phyloP scores from a whole-genome alignment of 352 stramenopile species.

The Hyaloperonospora arabidopsidis region DNA sequence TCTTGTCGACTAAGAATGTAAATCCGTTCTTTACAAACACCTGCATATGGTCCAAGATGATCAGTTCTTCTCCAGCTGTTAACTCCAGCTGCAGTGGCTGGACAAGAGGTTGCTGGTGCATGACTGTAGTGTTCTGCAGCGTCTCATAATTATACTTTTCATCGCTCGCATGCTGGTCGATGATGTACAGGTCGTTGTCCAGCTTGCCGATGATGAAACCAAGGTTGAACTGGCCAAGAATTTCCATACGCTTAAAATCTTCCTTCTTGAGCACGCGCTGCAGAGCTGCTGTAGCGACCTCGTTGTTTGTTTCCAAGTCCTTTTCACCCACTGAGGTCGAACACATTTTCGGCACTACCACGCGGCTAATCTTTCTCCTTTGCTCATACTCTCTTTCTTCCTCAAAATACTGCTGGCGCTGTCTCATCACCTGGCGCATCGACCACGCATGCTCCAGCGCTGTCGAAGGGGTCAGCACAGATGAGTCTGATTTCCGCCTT shows the following conservation, averaged over 20 bases:
- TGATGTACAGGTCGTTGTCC: slow-evolving; percentile 93
- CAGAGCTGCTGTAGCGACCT: slow-evolving; percentile 38
- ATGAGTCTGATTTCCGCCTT: slow-evolving; percentile 20
- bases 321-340: slow-evolving; percentile 20
- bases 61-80: slow-evolving; percentile 88
- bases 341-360: slow-evolving; percentile 35
- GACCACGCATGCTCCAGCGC: slow-evolving; percentile 31
- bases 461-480: slow-evolving; percentile 6
- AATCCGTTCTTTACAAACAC: slow-evolving; percentile 96
- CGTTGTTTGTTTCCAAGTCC: slow-evolving; percentile 28
- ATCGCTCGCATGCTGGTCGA: slow-evolving; percentile 98
- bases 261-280: slow-evolving; percentile 83
- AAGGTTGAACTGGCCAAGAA: slow-evolving; percentile 97
- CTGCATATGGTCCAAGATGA: slow-evolving; percentile 89
- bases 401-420: slow-evolving; percentile 35
- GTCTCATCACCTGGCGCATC: slow-evolving; percentile 32
- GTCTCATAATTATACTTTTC: slow-evolving; percentile 86
- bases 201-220: slow-evolving; percentile 93
- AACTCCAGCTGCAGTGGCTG: slow-evolving; percentile 87
- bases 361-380: slow-evolving; percentile 22
- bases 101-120: slow-evolving; percentile 94
- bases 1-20: slow-evolving; percentile 48
- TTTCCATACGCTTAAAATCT: slow-evolving; percentile 88
- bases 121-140: slow-evolving; percentile 75
- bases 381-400: slow-evolving; percentile 35